Base-by-base conservation (phyloP, 2,329 filamentous ascomycete species). In the Cladosporium sp. region DNA sequence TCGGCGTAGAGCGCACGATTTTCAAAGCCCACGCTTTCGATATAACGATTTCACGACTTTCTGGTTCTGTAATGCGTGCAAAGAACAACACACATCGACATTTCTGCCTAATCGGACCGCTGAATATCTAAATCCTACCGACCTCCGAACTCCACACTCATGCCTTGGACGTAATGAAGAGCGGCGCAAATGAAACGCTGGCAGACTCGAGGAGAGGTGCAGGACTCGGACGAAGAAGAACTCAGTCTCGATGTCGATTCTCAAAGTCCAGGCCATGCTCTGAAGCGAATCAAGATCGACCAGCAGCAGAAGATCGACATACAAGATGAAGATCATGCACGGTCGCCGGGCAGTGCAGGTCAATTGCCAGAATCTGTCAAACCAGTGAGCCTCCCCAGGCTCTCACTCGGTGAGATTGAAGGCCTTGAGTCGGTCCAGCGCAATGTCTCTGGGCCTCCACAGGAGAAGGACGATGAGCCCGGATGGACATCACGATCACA, bases 201-300 rank as follows among this genome's bases (percentile, higher is more conserved):
- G 75, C 70, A 73, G 60, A 66, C 70, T 60, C 70, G 66, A 65
- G 74, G 74, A 59, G 76, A 71, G 66, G 75, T 77, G 58, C 69
- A 68, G 66, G 75, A 77, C 64, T 77, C 75, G 55, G 75, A 77
- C 68, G 75, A 76, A 53, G 74, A 77, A 46, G 73, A 74, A n/a
- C 46, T 62, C 46, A 56, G 57, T 49, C 46, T 58, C 28, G 54
- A 55, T 6, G 38, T 31, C 11, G 38, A 54, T 16, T 55, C 35
- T 52, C 19, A 42, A 54, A 53, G 28, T 33, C 59, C 22, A 11
- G 31, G 22, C 35, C 38, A 50, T 32, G 38, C 22, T 61, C 59
- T 58, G 54, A 59, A 62, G 44, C 60, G 59, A 35, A 16, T 31
- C 18, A 46, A 54, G 22, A n/a, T 34, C 28, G 31, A 43, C 16